Evolutionary conservation across 2,329 filamentous ascomycete species (phyloP).

Genomic region (Penicillium sp.): DNA sequence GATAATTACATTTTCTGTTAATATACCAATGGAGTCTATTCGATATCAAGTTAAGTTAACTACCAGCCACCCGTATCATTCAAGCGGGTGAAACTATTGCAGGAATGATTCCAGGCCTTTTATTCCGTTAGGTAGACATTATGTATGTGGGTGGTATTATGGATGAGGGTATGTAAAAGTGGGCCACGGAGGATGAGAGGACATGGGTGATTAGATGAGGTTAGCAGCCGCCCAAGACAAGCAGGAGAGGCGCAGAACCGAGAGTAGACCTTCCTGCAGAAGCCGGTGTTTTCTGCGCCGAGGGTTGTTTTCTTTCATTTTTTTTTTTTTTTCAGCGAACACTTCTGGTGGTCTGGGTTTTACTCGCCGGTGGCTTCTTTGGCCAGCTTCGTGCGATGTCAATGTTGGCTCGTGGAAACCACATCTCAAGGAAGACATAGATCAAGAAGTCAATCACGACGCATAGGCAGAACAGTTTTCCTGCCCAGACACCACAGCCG

Average conservation of each 20-base stretch:
- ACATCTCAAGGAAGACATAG: slow-evolving; percentile 83
- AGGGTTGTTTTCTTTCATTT: not conserved
- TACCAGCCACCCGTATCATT: not conserved
- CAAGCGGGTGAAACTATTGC: not conserved
- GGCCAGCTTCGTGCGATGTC: slow-evolving; percentile 93
- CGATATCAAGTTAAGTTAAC: not conserved
- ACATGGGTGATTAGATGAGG: not conserved
- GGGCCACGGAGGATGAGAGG: not conserved
- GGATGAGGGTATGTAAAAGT: not conserved
- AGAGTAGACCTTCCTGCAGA: not conserved
- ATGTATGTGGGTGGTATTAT: not conserved
- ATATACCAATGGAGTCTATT: slow-evolving; percentile 19
- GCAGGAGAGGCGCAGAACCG: not conserved
- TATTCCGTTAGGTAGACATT: not conserved
- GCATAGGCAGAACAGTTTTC: slow-evolving; percentile 93
- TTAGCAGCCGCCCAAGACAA: not conserved
- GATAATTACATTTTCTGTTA: slow-evolving; percentile 8
- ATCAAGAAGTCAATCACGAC: slow-evolving; percentile 92
- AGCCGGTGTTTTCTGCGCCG: slow-evolving; percentile 1
- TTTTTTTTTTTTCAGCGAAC: not conserved
- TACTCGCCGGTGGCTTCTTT: slow-evolving; percentile 56
- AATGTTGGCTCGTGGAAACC: slow-evolving; percentile 79
- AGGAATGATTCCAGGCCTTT: not conserved
- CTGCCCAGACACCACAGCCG: slow-evolving; percentile 96
- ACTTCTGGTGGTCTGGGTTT: slow-evolving; percentile 1